Evolutionary conservation across 2,329 filamentous ascomycete genomes (phyloP), one percentile per base, ranked within the genome.

Genomic region (Didymella lethalis): DNA sequence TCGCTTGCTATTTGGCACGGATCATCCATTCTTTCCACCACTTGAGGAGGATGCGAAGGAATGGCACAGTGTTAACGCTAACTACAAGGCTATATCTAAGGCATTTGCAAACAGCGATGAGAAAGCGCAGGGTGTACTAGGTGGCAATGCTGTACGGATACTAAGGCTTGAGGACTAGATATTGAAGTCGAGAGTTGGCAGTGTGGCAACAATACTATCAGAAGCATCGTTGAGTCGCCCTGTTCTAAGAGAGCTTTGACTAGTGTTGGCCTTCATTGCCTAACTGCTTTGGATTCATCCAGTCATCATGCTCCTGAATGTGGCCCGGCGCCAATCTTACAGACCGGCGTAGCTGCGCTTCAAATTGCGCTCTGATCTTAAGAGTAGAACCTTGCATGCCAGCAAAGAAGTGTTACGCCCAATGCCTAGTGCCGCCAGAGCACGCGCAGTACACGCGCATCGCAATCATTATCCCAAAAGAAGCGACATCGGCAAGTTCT

Each of bases 1-100:
- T 67, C 82, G 90, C 59, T 78, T 94, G 49, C 85, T 94, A 81
- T 94, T 94, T 77, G 91, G 83, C 26, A 93, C 90, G 0, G 91
- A 93, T 73, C 90, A 93, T 74, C 91, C 91, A 0, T 93, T 94
- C 79, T 94, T 94, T 76, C 91, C 91, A n/a, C 90, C 90, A 0
- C 77, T 93, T 18, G 83, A 82, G 31, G 81, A 79, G 34, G 86
- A 88, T 48, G 86, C 87, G 57, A 84, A 82, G 36, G 84, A 88
- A 67, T 92, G 90, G 89, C 83, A 88, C 68, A 92, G 89, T 70
- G 88, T 91, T 3, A 85, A 79, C 51, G 81, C 81, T 36, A 88
- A 87, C 63, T 83, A 82, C 61, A 67, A 79, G 6, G 86, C 86
- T 6, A 86, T 89, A n/a, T 74, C 79, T 16, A 79, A 77, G 10